Evolutionary conservation across 257 asterid species (phyloP), one percentile per base, ranked within the genome.

Genomic region (Leonotis leonurus): DNA sequence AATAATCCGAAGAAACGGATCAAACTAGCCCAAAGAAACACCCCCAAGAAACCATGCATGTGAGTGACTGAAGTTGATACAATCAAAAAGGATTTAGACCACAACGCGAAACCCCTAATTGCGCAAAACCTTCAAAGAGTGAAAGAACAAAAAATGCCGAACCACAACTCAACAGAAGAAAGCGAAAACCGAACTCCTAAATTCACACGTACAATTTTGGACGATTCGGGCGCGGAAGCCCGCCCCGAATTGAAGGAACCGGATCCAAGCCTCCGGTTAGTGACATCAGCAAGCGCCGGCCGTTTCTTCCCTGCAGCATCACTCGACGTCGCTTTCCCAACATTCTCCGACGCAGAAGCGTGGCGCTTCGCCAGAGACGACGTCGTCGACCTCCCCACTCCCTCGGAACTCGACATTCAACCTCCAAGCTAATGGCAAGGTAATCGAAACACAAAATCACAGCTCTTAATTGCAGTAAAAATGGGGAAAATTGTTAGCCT

Each of bases 291-390:
- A 4, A 90, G 85, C 48, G 96, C 98, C 18, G 90, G 90, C 0
- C 98, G 81, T 49, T 88, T 90, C 89, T 87, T 85, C 73, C 81
- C 79, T 11, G 82, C 79, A 12, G 72, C 58, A 46, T 78, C 59
- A 2, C 78, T 30, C 56, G 67, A 7, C 51, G 79, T 36, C 62
- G 70, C 72, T 66, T 83, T 83, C 27, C 77, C 81, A 7, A 13
- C 24, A 76, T 49, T 78, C 55, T 83, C 85, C 39, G 86, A 68
- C 8, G 80, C 71, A 2, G 94, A 75, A 0, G 85, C 83, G n/a
- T 90, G 77, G 53, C 88, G 83, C 40, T 86, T 84, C 63, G 88
- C 85, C 56, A 83, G 57, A 13, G 92, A 84, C 68, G 96, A 81
- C 70, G 90, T 67, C 53, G 96, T 76, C 48, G 77, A 67, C 73